Base-by-base conservation (phyloP, 768 basidiomycete genomes). In the Termitomyces titanicus region DNA sequence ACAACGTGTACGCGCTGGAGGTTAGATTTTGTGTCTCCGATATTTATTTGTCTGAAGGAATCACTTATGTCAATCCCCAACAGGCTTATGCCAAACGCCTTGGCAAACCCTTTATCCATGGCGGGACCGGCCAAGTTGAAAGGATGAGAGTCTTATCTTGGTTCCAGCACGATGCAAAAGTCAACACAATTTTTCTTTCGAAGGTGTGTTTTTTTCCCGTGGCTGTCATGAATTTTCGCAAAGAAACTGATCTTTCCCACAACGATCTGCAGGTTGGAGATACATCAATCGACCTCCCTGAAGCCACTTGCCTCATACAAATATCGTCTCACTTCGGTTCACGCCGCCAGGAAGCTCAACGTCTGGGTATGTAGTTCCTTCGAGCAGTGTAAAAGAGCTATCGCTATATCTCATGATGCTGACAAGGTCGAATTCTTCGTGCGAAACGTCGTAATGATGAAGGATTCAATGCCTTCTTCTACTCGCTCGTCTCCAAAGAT, bases 381-480 rank as follows among this genome's bases (percentile, higher is more conserved):
- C 22, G 24, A 56, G 51, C 40, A 59, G n/a, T 27, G 20, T 50
- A 44, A 43, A 44, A 37, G 49, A 51, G 34, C 63, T 58, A 55
- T 9, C 18, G 6, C 5, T 24, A 37, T 1, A 49, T 49, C 5
- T 37, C n/a, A 18, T 37, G 12, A 25, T 12, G 2, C 20, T 58
- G n/a, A n/a, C n/a, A n/a, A 92, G 94, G 94, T 13, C 94, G 97
- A 44, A 99, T 99, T 64, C 74, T 99, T 43, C 89, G 97, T 44
- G 97, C 97, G 9, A 99, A 99, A 71, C 83, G 97, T 56, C 81
- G 97, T 60, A 99, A 99, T 66, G 97, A 99, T 65, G 97, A 98
- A 72, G 97, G 97, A 1, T 99, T 99, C 76, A 99, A 99, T 60
- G 97, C 97, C 22, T 99, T 98, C 75, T 99, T 99, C 74, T 99